Base-by-base conservation (phyloP, 805 yeast species). In the Saitoella complicata region DNA sequence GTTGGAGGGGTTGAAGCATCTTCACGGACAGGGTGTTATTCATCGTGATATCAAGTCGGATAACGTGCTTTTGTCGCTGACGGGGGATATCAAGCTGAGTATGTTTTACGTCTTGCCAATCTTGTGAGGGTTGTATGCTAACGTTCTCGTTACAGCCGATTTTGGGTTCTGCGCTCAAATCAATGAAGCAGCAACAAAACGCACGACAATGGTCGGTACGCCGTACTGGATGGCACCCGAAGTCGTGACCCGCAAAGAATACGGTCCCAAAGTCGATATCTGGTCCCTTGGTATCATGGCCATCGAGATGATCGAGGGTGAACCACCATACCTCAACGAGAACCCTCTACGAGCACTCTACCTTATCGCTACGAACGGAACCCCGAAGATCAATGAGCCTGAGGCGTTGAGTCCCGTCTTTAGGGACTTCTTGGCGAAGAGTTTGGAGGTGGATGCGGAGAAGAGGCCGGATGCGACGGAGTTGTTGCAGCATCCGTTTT, bases 151-250 rank as follows among this genome's bases (percentile, higher is more conserved):
- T 39, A 40, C 12, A 32, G 45, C 98, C 0, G 98, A 91, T 64
- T 84, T 84, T 60, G 94, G 94, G 0, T 91, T 88, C 66, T 91
- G 98, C 65, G 99, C 98, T 0, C 94, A 87, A 62, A 71, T 82
- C 49, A 82, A 80, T 35, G 93, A 80, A 51, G 72, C 74, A 45
- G 80, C 82, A 51, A 68, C 81, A 45, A 87, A 88, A 61, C 76
- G 99, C 60, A 86, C 95, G 3, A 91, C 99, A 4, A 85, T 91
- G 94, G 98, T 91, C 11, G 99, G 99, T 10, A 91, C 99, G 0
- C 98, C 99, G 9, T 91, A 91, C 61, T 91, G 99, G 99, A 91
- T 91, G 99, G 99, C 99, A 0, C 99, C 99, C 1, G 99, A 91
- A 61, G 95, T 91, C 44, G 95, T 91, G 31, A 76, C 87, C 12